Evolutionary conservation across 495 filamentous ascomycete genomes (phyloP).

Genomic region (Aspergillus nidulans): DNA sequence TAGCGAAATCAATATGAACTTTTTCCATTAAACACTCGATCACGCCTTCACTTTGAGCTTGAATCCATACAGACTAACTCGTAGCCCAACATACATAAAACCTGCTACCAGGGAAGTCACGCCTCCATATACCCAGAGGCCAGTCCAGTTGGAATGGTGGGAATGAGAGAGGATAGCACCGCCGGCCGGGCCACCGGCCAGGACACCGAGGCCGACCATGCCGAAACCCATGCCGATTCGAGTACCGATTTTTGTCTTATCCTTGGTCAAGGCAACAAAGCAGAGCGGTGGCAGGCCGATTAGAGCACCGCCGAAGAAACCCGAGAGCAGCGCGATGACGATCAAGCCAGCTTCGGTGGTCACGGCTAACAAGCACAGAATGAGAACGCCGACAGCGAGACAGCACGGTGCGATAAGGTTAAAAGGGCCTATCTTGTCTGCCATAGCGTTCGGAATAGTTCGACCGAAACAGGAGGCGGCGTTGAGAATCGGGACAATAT

Average conservation of each 20-base stretch:
- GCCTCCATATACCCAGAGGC: constrained; percentile 2
- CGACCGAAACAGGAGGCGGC: constrained; percentile 55
- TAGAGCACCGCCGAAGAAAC: constrained; percentile 35
- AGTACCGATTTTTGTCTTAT: constrained; percentile 3
- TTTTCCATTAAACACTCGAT: no score
- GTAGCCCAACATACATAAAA: background rate
- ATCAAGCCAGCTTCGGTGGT: constrained; percentile 26
- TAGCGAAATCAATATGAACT: no score
- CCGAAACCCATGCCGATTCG: constrained; percentile 12
- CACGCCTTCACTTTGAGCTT: background rate
- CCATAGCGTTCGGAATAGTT: constrained; percentile 64
- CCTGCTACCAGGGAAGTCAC: background rate
- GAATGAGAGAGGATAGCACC: background rate
- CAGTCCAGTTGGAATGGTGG: background rate
- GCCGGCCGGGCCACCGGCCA: background rate
- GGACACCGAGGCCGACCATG: background rate
- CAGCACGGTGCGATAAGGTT: constrained; percentile 67
- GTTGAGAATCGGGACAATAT: constrained; percentile 31
- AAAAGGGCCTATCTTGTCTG: constrained; percentile 67
- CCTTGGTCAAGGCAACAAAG: constrained; percentile 18
- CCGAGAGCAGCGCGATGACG: constrained; percentile 26
- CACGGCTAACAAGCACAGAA: constrained; percentile 64
- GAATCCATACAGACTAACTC: background rate
- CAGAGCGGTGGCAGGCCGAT: constrained; percentile 33
- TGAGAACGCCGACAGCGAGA: constrained; percentile 53